Base-by-base conservation (phyloP, 352 stramenopile genomes). In the Phytophthora colocasiae region DNA sequence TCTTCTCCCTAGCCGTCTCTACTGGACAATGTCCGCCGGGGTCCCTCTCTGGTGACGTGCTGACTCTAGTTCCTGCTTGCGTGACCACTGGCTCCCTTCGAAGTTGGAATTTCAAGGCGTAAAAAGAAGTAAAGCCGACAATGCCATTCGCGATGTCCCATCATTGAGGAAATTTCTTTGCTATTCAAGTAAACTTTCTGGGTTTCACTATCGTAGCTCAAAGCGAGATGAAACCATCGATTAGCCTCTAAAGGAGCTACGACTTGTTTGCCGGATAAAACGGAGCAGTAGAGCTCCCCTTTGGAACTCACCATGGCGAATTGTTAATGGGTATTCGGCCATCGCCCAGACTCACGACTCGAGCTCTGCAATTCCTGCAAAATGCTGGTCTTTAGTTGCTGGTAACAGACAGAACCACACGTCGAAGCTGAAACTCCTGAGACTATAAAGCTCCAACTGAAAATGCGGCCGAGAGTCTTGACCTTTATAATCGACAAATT, bases 191-290 rank as follows among this genome's bases (percentile, higher is more conserved):
- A 76, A 38, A 80, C 67, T 46, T 59, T 22, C 46, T 64, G 45
- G 1, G 32, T 9, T 43, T 78, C 43, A 12, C 45, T 15, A 26
- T 53, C 7, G 41, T 72, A 80, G 2, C 64, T 66, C 6, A 78
- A 51, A 6, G 52, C 75, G 24, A 83, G 44, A 29, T 81, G 69
- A 48, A 80, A 80, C 73, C 76, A 84, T 11, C 60, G 55, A 10
- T 58, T 53, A 1, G 44, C 26, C 43, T 63, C 31, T 8, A 85
- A 51, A 1, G n/a, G n/a, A 2, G 59, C 68, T 19, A 72, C 48
- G 1, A 58, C 52, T 2, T 55, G 11, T 27, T 69, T 44, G 9
- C 45, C 31, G 19, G 44, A 53, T 24, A 77, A 15, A 27, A 80
- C 41, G 0, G 68, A 77, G 56, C 72, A 77, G 40, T 71, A 71